phyloP scores from a whole-genome alignment of 768 basidiomycete species.

The Trametes maxima region DNA sequence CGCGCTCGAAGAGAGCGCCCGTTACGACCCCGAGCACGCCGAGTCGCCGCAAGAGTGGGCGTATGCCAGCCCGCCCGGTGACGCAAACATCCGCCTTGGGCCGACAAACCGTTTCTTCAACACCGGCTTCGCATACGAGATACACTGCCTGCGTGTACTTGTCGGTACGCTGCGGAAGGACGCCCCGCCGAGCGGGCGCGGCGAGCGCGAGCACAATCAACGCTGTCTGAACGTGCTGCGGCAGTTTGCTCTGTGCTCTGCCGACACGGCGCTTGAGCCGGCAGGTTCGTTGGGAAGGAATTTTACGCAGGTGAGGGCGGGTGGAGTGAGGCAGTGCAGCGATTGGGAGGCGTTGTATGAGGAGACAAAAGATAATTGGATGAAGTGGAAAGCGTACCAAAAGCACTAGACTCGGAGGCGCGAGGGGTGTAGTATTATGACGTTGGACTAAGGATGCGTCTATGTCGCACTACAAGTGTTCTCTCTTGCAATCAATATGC shows the following conservation, averaged over 20 bases:
- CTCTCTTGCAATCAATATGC: no score
- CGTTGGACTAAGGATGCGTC: not conserved
- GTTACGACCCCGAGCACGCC: conserved; percentile 29
- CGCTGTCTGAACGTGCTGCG: conserved; percentile 39
- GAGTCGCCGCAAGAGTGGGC: conserved; percentile 35
- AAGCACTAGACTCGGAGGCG: not conserved
- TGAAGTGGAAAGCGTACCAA: conserved; percentile 18
- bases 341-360: conserved; percentile 19
- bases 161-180: conserved; percentile 7
- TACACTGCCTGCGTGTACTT: conserved; percentile 28
- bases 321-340: conserved; percentile 7
- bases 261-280: conserved; percentile 36
- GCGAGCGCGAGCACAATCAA: conserved; percentile 18
- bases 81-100: conserved; percentile 32
- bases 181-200: not conserved
- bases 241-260: conserved; percentile 35
- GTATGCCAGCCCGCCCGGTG: conserved; percentile 26
- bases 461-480: not conserved
- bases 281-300: conserved; percentile 6
- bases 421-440: not conserved
- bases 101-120: conserved; percentile 32
- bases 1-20: conserved; percentile 36
- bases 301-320: not conserved
- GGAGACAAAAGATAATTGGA: conserved; percentile 15
- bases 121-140: conserved; percentile 28